Base-by-base conservation (phyloP, 305 asterid genomes). In the Solanum hybrid region DNA sequence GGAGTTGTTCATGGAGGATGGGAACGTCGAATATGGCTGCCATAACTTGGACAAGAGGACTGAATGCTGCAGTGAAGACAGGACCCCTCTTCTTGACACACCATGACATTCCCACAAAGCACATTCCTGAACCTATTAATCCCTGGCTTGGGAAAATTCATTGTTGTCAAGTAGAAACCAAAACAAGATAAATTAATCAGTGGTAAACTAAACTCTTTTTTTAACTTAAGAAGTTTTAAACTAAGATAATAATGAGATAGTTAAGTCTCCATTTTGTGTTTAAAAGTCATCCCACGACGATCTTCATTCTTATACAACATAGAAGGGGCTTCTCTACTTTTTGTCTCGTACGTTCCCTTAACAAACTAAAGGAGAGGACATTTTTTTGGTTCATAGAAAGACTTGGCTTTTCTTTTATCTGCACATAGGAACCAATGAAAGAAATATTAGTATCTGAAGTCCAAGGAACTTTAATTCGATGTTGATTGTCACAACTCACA, bases 41-140 rank as follows among this genome's bases (percentile, higher is more conserved):
- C 91, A 95, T 90, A 24, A 95, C 93, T 92, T 95, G 97, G 78
- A 95, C 95, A 18, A 95, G 93, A 2, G 97, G 98, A 89, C 97
- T 95, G 92, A 95, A 95, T 8, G 98, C 96, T 75, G 97, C 95
- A 0, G 95, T 94, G 90, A 95, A 95, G 22, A 95, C 97, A 1
- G 98, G 95, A 14, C 98, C 98, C 28, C 95, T 89, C 93, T 93
- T 93, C 94, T 94, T 95, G 24, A 95, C 97, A 86, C 97, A 95
- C 97, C 98, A 95, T 29, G 98, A 90, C 96, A 95, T 93, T 81
- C 96, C 97, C 91, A 95, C 96, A 74, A 91, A 92, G 92, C 98
- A 95, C 88, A 95, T 80, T 40, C 98, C 98, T 16, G 98, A 94
- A 39, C 95, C 96, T 61, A 95, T 90, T 89, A 95, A 89, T 64